Conservation (phyloP, 495 filamentous ascomycete genomes). For the Articulospora tetracladia region DNA sequence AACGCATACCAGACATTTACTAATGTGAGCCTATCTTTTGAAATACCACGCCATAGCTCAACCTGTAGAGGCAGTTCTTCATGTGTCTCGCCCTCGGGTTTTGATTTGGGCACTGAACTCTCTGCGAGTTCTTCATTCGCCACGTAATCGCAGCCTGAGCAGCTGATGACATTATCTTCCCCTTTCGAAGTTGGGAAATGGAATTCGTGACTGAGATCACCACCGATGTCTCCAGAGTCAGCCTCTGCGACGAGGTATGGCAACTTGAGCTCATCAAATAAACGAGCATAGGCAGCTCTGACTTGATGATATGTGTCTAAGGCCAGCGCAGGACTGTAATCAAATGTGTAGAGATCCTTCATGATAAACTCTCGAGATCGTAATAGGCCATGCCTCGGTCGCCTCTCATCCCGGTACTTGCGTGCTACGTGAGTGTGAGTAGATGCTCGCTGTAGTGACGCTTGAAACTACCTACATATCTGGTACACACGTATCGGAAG, state of each 20-base stretch:
- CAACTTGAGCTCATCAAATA: constrained; percentile 82
- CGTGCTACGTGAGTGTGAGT: constrained; percentile 51
- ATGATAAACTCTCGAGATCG: constrained; percentile 93
- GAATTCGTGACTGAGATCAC: constrained; percentile 89
- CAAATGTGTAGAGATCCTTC: constrained; percentile 99
- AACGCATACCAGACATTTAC: constrained; percentile 64
- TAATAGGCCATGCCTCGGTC: constrained; percentile 83
- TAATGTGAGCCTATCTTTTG: constrained; percentile 60
- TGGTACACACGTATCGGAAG: constrained; percentile 89
- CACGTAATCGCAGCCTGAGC: constrained; percentile 66
- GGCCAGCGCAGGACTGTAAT: constrained; percentile 60
- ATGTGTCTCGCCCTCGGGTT: neutral
- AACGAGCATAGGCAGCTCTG: constrained; percentile 58
- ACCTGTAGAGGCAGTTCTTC: neutral
- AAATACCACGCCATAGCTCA: constrained; percentile 62
- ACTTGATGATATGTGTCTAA: constrained; percentile 74
- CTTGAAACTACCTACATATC: constrained; percentile 55
- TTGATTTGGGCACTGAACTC: constrained; percentile 11
- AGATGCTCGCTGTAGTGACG: neutral
- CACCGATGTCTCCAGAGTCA: constrained; percentile 94
- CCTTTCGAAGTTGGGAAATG: constrained; percentile 78
- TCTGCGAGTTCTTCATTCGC: constrained; percentile 81
- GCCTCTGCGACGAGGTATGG: constrained; percentile 83
- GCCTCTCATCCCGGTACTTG: constrained; percentile 90
- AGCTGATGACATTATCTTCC: constrained; percentile 81